Evolutionary conservation across 371 early-diverging fungal genomes (phyloP).

Genomic region (Phascolomyces articulosus): DNA sequence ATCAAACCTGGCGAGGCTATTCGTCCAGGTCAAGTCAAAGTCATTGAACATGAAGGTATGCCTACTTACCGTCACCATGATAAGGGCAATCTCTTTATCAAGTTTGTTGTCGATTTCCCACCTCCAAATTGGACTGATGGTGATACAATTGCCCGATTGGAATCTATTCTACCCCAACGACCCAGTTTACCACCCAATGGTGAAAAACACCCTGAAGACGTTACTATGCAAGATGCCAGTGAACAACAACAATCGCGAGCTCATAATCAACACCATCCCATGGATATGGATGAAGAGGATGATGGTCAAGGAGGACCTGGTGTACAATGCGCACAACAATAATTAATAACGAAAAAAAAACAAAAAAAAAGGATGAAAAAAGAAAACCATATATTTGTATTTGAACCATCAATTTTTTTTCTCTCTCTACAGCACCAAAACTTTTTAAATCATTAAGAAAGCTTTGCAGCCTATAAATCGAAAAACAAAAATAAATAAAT

Average conservation of each 20-base stretch:
- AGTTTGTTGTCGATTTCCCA: constrained; percentile 93
- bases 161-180: constrained; percentile 69
- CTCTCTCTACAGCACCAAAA: not conserved
- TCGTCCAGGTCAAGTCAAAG: constrained; percentile 68
- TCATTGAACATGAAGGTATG: constrained; percentile 90
- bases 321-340: constrained; percentile 97
- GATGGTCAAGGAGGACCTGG: constrained; percentile 71
- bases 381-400: constrained; percentile 1
- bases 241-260: constrained; percentile 61
- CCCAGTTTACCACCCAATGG: constrained; percentile 45
- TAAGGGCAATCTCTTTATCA: constrained; percentile 88
- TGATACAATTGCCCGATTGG: constrained; percentile 65
- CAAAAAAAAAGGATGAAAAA: not conserved
- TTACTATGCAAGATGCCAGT: constrained; percentile 77
- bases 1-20: constrained; percentile 56
- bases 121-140: constrained; percentile 74
- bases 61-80: constrained; percentile 91
- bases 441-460: constrained; percentile 14
- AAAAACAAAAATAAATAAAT: not conserved
- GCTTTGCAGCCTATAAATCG: constrained; percentile 18
- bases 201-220: constrained; percentile 72
- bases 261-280: constrained; percentile 27
- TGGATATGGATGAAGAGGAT: constrained; percentile 74
- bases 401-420: not conserved
- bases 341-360: constrained; percentile 26